Conservation (phyloP, 805 yeast genomes). For the Yarrowia osloensis region DNA sequence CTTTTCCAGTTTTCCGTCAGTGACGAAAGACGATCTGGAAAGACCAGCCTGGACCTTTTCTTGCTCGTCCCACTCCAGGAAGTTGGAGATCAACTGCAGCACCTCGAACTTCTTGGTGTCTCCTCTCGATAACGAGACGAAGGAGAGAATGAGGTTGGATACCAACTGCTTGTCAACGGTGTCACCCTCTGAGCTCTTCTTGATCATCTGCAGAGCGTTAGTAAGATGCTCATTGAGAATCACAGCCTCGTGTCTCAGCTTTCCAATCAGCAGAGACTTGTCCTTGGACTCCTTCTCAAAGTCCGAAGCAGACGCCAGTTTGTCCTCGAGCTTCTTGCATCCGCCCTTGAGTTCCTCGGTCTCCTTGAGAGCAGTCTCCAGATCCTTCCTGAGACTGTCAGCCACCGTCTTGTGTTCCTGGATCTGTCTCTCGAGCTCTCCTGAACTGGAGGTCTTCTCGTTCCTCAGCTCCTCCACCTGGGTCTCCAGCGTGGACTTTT, state of each 20-base stretch:
- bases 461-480: not conserved
- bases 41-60: slow-evolving; percentile 43
- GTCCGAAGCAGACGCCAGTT: slow-evolving; percentile 41
- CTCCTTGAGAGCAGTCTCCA: slow-evolving; percentile 34
- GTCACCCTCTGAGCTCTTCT: slow-evolving; percentile 71
- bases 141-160: slow-evolving; percentile 81
- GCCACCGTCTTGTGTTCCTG: slow-evolving; percentile 21
- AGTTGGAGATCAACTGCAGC: slow-evolving; percentile 75
- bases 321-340: slow-evolving; percentile 43
- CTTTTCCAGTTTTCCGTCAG: slow-evolving; percentile 24
- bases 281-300: slow-evolving; percentile 61
- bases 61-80: slow-evolving; percentile 83
- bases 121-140: slow-evolving; percentile 83
- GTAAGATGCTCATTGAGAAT: slow-evolving; percentile 91
- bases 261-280: slow-evolving; percentile 80
- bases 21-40: slow-evolving; percentile 33
- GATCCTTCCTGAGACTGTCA: slow-evolving; percentile 35
- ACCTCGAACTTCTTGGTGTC: slow-evolving; percentile 96
- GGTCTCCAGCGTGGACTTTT: not conserved
- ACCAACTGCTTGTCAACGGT: slow-evolving; percentile 86
- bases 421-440: slow-evolving; percentile 17
- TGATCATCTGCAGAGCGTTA: slow-evolving; percentile 84
- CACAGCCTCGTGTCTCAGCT: slow-evolving; percentile 91
- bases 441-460: not conserved
- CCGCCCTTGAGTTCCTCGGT: slow-evolving; percentile 34